phyloP scores from a whole-genome alignment of 2,329 filamentous ascomycete genomes.

The Coleophoma cylindrospora region DNA sequence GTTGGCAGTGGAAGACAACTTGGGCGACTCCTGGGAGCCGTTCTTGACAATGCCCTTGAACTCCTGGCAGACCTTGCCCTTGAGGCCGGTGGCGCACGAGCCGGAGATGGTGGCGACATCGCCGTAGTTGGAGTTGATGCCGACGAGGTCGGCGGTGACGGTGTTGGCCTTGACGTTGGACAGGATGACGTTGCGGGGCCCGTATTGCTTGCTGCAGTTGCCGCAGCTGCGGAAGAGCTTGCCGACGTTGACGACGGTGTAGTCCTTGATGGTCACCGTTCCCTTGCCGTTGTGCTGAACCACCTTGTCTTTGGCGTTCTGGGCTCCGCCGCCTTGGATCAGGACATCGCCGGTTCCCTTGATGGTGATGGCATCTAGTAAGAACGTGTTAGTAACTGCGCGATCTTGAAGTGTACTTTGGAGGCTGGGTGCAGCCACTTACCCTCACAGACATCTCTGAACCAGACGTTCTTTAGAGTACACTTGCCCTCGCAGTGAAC shows the following conservation, averaged over 20 bases:
- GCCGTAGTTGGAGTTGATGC: slow-evolving; percentile 38
- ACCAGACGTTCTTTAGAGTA: slow-evolving; percentile 40
- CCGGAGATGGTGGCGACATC: slow-evolving; percentile 30
- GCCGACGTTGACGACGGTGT: slow-evolving; percentile 33
- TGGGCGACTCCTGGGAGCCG: slow-evolving; percentile 11
- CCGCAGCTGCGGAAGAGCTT: slow-evolving; percentile 33
- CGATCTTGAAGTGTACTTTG: neutral
- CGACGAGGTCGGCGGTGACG: slow-evolving; percentile 29
- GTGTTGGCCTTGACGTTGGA: slow-evolving; percentile 30
- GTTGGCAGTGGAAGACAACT: slow-evolving; percentile 11
- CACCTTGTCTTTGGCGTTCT: slow-evolving; percentile 29
- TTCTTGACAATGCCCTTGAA: slow-evolving; percentile 12
- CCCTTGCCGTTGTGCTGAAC: slow-evolving; percentile 30
- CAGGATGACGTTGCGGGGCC: slow-evolving; percentile 31
- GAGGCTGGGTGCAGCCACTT: slow-evolving; percentile 11
- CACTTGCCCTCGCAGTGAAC: slow-evolving; percentile 45
- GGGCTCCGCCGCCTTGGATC: slow-evolving; percentile 31
- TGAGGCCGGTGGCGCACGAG: slow-evolving; percentile 17
- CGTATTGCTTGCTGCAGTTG: slow-evolving; percentile 29
- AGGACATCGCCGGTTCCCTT: slow-evolving; percentile 25
- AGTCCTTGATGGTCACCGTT: slow-evolving; percentile 29
- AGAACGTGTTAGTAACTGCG: slow-evolving; percentile 19
- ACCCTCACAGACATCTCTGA: slow-evolving; percentile 1
- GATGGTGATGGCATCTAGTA: slow-evolving; percentile 33
- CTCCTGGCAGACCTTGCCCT: slow-evolving; percentile 10